Evolutionary conservation across 2,329 filamentous ascomycete species (phyloP), one percentile per base, ranked within the genome.

Genomic region (Penicillium hesseltinei): DNA sequence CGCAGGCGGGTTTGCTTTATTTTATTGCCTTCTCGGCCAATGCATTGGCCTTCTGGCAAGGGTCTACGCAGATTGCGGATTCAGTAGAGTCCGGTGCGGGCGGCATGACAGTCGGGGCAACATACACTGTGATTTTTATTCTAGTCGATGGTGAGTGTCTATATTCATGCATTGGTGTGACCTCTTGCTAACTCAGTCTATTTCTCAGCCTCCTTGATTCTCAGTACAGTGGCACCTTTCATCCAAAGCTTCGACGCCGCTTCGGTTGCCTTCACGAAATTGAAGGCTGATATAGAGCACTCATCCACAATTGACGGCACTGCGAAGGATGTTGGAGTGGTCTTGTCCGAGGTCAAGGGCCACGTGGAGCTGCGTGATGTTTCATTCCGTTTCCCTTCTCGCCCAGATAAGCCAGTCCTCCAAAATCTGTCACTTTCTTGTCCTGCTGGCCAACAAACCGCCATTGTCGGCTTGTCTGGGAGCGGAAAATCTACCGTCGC

Each of bases 1-100:
- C 31, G 2, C 31, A 33, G 2, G 31, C 31, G 11, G 31, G 31
- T 33, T 33, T 33, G n/a, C 73, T 88, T 9, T 89, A 87, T 68
- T 88, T 89, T 59, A 83, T 89, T 63, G 84, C 85, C 4, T 88
- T 86, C 63, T 81, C 83, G 1, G 84, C 84, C 10, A 88, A 88
- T 68, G 84, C 83, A 0, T 75, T 89, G 10, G 84, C 86, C 0
- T 89, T 87, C 66, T 89, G 85, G 84, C 81, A 88, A 66, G 87
- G 87, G 40, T 86, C 83, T 57, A 77, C 74, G 35, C 80, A 80
- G 54, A 80, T 86, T 44, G 79, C 78, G 13, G 73, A 63, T 31
- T 40, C 64, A 0, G 62, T 70, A 10, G 44, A 53, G 3, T 35
- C 50, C 5, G 42, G 59, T n/a, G 42, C 56, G 15, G 40, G 45